Conservation (phyloP, 306 rosid genomes). For the barrel medic (Medicago truncatula) region DNA sequence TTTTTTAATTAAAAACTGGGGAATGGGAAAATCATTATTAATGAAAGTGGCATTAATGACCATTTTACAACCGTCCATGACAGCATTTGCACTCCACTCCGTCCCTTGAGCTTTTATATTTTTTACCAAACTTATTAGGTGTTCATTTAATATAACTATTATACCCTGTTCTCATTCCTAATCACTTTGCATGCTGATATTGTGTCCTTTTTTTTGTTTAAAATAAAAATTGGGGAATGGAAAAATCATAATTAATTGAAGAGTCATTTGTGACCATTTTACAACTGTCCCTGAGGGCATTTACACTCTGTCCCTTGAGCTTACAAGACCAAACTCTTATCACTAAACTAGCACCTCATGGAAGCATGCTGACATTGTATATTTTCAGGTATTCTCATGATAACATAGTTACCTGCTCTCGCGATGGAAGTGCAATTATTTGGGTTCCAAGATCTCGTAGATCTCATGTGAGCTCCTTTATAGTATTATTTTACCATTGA, state of each 20-base stretch:
- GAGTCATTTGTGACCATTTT: too few relatives aligned
- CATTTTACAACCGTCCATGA: neutral
- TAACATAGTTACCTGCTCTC: constrained; percentile 95
- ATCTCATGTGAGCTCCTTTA: constrained; percentile 76
- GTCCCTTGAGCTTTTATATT: neutral
- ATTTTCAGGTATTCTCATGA: constrained; percentile 80
- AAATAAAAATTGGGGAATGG: neutral
- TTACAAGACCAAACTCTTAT: neutral
- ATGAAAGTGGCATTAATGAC: too few relatives aligned
- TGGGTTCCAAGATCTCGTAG: constrained; percentile 92
- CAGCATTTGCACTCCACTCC: neutral
- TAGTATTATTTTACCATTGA: constrained; percentile 32
- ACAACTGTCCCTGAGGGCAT: neutral
- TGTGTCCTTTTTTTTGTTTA: constrained; percentile 5
- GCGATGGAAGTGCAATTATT: constrained; percentile 96
- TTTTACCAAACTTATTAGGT: constrained; percentile 27
- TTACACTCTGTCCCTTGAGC: neutral
- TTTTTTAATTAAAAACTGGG: neutral
- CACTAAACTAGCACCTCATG: neutral
- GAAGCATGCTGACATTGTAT: constrained; percentile 38
- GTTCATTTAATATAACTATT: constrained; percentile 27
- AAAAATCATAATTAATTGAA: neutral
- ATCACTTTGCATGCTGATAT: constrained; percentile 39
- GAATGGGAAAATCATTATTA: neutral
- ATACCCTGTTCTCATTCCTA: constrained; percentile 24